phyloP scores from a whole-genome alignment of 2,329 filamentous ascomycete species.

The Diplodia corticola region DNA sequence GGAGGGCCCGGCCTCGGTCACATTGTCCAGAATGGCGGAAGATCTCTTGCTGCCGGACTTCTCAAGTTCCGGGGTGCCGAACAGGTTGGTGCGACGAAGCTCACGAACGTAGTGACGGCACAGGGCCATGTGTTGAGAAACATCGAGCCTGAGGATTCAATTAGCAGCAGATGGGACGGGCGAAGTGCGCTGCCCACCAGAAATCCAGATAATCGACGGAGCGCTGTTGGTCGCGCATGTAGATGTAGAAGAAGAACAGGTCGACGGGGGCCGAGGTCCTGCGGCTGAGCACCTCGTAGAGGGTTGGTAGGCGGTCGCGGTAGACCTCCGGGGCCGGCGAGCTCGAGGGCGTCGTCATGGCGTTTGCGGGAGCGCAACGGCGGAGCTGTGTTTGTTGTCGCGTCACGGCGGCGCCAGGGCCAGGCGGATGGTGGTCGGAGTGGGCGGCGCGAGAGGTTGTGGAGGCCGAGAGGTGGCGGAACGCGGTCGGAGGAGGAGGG shows the following conservation, averaged over 20 bases:
- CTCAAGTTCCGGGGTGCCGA: constrained; percentile 89
- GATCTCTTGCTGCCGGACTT: constrained; percentile 77
- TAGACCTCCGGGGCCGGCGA: constrained; percentile 30
- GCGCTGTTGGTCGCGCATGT: constrained; percentile 97
- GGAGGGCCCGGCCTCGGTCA: constrained; percentile 57
- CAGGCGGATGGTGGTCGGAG: not conserved
- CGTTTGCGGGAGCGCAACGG: not conserved
- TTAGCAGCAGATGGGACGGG: constrained; percentile 28
- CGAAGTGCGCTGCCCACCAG: constrained; percentile 63
- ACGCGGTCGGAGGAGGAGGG: not conserved
- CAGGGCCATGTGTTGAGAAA: constrained; percentile 97
- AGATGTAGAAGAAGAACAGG: constrained; percentile 98
- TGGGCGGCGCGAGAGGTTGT: not conserved
- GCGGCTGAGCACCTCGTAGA: constrained; percentile 93
- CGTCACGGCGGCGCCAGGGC: not conserved
- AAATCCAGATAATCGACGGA: constrained; percentile 98
- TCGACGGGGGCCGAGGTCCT: constrained; percentile 95
- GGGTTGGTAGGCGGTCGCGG: constrained; percentile 85
- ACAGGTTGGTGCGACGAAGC: constrained; percentile 85
- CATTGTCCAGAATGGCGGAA: constrained; percentile 71
- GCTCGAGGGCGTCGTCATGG: constrained; percentile 20
- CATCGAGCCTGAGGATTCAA: constrained; percentile 77
- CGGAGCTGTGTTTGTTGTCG: not conserved
- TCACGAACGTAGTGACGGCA: constrained; percentile 97
- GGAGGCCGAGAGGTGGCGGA: not conserved